Percentiles rank a stretch among this genome's conserved stretches.
These are phyloP conservation scores for Rhodocollybia butyracea DNA, from an alignment of 768 basidiomycete species.

Conservation along the genomic window DNA sequence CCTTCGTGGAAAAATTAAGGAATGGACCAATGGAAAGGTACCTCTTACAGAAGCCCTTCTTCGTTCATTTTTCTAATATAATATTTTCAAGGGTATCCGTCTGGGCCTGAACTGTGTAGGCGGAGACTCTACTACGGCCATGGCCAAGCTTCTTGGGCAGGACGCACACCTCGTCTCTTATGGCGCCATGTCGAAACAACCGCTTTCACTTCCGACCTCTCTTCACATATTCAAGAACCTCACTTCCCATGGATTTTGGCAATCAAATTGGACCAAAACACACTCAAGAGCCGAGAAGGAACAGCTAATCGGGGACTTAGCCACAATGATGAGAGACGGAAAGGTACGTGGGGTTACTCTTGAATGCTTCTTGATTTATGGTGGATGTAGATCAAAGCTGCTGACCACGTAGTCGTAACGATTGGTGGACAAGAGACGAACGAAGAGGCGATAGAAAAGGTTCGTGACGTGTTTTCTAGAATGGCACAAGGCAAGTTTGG, in stretches of 20 bases:
- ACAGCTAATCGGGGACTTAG: slow-evolving; percentile 47
- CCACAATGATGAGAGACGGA: slow-evolving; percentile 48
- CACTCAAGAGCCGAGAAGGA: slow-evolving; percentile 47
- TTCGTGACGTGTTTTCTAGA: slow-evolving; percentile 45
- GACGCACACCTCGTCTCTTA: slow-evolving; percentile 81
- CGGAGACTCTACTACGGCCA: slow-evolving; percentile 63
- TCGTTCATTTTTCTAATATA: not conserved
- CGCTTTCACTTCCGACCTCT: slow-evolving; percentile 72
- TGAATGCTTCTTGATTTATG: not conserved
- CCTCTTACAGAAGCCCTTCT: not conserved
- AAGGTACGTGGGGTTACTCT: too few relatives aligned
- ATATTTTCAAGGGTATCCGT: slow-evolving; percentile 32
- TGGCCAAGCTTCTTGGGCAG: slow-evolving; percentile 65
- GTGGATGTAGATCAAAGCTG: slow-evolving; percentile 53
- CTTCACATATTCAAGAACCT: slow-evolving; percentile 85
- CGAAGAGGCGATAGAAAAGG: slow-evolving; percentile 37
- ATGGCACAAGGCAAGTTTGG: slow-evolving; percentile 34
- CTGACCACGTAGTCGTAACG: slow-evolving; percentile 65
- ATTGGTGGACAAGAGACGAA: slow-evolving; percentile 39
- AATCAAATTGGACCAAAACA: slow-evolving; percentile 63
- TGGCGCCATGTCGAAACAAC: slow-evolving; percentile 87
- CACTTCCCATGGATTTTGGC: slow-evolving; percentile 76
- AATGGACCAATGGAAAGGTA: slow-evolving; percentile 66
- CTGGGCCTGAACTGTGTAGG: slow-evolving; percentile 53
- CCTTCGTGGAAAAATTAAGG: slow-evolving; percentile 50